phyloP scores from a whole-genome alignment of 495 filamentous ascomycete genomes.

The Rhypophila decipiens region DNA sequence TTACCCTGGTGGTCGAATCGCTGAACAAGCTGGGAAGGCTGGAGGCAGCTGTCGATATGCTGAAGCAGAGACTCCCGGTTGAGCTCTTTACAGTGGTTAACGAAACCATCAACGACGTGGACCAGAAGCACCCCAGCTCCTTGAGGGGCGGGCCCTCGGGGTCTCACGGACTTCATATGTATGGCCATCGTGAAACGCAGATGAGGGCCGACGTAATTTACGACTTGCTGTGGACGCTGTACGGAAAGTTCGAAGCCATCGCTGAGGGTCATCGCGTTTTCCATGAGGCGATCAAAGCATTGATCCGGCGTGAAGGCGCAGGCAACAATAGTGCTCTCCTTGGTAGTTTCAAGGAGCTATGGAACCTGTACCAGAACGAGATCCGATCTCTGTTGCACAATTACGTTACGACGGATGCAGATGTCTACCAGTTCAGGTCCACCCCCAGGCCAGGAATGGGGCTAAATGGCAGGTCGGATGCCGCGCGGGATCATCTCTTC shows the following conservation, averaged over 20 bases:
- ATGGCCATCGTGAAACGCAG: slow-evolving; percentile 60
- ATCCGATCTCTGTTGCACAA: slow-evolving; percentile 93
- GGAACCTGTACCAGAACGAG: slow-evolving; percentile 71
- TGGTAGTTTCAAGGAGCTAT: slow-evolving; percentile 83
- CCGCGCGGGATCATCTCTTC: slow-evolving; percentile 76
- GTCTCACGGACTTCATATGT: slow-evolving; percentile 55
- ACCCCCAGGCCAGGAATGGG: slow-evolving; percentile 34
- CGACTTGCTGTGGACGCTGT: slow-evolving; percentile 85
- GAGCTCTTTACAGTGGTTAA: slow-evolving; percentile 93
- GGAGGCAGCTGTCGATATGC: slow-evolving; percentile 75
- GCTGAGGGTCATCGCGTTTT: slow-evolving; percentile 91
- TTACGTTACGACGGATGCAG: slow-evolving; percentile 90
- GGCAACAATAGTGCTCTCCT: slow-evolving; percentile 53
- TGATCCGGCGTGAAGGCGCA: slow-evolving; percentile 70
- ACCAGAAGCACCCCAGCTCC: slow-evolving; percentile 77
- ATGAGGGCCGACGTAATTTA: slow-evolving; percentile 75
- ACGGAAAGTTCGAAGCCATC: slow-evolving; percentile 94
- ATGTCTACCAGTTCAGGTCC: slow-evolving; percentile 51
- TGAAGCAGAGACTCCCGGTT: slow-evolving; percentile 89
- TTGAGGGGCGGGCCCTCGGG: slow-evolving; percentile 48
- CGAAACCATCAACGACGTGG: slow-evolving; percentile 88
- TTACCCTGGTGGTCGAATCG: slow-evolving; percentile 80
- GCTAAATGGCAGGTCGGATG: slow-evolving; percentile 48
- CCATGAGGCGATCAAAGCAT: slow-evolving; percentile 79
- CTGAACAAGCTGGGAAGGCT: slow-evolving; percentile 81